Conservation (phyloP, 495 filamentous ascomycete species). For the Chaetomium fimeti region DNA sequence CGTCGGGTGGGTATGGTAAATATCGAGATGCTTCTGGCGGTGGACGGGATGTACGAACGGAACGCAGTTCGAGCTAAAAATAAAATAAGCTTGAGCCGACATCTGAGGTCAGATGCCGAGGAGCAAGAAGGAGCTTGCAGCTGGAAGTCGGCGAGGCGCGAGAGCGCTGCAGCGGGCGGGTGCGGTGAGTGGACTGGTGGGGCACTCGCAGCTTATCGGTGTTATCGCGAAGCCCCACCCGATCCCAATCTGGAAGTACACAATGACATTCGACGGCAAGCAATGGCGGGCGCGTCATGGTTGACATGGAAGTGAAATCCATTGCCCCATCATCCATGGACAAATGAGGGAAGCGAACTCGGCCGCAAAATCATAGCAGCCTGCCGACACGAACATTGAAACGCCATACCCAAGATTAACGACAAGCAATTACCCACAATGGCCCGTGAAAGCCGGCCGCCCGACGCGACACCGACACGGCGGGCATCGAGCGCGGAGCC, state of each 20-base stretch:
- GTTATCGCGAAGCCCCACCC: constrained; percentile 1
- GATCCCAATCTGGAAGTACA: neutral
- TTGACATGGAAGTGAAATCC: neutral
- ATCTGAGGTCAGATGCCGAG: constrained; percentile 1
- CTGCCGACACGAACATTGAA: neutral
- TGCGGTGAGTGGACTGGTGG: neutral
- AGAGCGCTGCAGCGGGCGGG: no score
- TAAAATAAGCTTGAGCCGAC: neutral
- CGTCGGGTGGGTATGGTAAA: neutral
- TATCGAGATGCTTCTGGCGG: neutral
- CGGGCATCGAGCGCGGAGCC: constrained; percentile 37
- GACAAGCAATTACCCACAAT: constrained; percentile 10
- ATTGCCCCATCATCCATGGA: neutral
- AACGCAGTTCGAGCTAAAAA: constrained; percentile 4
- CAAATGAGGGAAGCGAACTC: neutral
- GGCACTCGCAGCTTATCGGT: neutral
- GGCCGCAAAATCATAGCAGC: neutral
- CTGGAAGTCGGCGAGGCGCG: neutral
- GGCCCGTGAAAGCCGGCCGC: constrained; percentile 32
- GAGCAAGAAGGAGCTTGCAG: neutral
- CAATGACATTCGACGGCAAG: neutral
- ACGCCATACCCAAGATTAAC: neutral
- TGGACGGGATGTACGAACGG: no score
- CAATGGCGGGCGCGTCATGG: constrained; percentile 7
- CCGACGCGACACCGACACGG: constrained; percentile 36